A percentile compares a stretch with the other conserved stretches of the same genome.
These are phyloP conservation scores for Epichloe aotearoae DNA, from an alignment of 2,329 filamentous ascomycete species.

Conservation along the genomic window DNA sequence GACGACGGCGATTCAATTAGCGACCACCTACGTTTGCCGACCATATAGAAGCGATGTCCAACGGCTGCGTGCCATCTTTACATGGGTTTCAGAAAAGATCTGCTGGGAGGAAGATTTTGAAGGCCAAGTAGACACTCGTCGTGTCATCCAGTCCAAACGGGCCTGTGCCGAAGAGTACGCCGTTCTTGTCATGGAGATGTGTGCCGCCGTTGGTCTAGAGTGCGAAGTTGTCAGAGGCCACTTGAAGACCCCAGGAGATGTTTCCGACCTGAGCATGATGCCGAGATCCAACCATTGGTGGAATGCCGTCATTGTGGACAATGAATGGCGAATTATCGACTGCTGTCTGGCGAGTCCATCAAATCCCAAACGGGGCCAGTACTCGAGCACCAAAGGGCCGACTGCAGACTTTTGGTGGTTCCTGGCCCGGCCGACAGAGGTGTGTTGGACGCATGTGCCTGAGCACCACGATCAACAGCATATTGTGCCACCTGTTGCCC, in stretches of 20 bases:
- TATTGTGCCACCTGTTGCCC: slow-evolving; percentile 74
- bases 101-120: slow-evolving; percentile 93
- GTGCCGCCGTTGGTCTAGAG: slow-evolving; percentile 71
- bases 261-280: slow-evolving; percentile 65
- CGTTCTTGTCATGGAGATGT: slow-evolving; percentile 84
- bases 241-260: slow-evolving; percentile 78
- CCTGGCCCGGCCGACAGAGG: slow-evolving; percentile 72
- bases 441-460: slow-evolving; percentile 93
- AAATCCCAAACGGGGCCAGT: slow-evolving; percentile 64
- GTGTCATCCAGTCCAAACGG: slow-evolving; percentile 71
- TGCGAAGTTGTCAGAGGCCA: slow-evolving; percentile 83
- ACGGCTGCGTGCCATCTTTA: slow-evolving; percentile 85
- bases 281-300: slow-evolving; percentile 94
- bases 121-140: slow-evolving; percentile 66
- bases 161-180: slow-evolving; percentile 86
- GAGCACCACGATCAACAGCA: slow-evolving; percentile 82
- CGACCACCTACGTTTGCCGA: slow-evolving; percentile 83
- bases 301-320: slow-evolving; percentile 88
- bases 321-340: slow-evolving; percentile 94
- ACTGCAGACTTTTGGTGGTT: slow-evolving; percentile 87
- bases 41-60: slow-evolving; percentile 93
- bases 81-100: slow-evolving; percentile 91
- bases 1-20: slow-evolving; percentile 68
- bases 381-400: slow-evolving; percentile 57
- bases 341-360: slow-evolving; percentile 85